phyloP scores from a whole-genome alignment of 2,329 filamentous ascomycete genomes.

The Keithomyces neogunnii region DNA sequence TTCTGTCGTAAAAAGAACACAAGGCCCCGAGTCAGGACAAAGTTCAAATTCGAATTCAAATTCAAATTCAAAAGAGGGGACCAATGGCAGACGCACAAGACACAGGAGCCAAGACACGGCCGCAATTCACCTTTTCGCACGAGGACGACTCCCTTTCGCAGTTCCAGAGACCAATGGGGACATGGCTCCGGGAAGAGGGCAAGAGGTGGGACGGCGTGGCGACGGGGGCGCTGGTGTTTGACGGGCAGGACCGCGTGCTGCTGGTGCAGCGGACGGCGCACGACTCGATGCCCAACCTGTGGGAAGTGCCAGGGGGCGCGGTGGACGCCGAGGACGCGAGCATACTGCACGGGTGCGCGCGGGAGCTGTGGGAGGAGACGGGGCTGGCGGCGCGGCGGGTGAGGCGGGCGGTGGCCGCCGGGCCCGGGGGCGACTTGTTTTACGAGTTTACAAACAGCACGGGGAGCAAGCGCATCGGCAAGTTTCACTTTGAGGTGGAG shows the following conservation, averaged over 20 bases:
- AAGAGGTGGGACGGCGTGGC: slow-evolving; percentile 13
- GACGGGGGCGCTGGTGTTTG: slow-evolving; percentile 19
- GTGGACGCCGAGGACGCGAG: slow-evolving; percentile 27
- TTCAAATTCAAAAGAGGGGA: no score
- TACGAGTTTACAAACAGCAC: slow-evolving; percentile 2
- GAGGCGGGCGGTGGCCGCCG: slow-evolving; percentile 6
- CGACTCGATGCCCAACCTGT: slow-evolving; percentile 28
- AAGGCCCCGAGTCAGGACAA: no score
- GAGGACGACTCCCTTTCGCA: slow-evolving; percentile 2
- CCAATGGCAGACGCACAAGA: background rate
- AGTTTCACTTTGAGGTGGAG: slow-evolving; percentile 11
- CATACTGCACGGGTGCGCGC: slow-evolving; percentile 27
- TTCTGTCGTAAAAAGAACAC: no score
- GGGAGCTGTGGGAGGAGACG: slow-evolving; percentile 35
- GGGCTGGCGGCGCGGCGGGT: slow-evolving; percentile 21
- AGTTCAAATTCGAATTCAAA: no score
- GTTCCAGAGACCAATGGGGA: slow-evolving; percentile 1
- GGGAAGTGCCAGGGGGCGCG: slow-evolving; percentile 36
- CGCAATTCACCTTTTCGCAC: background rate
- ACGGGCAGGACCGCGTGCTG: slow-evolving; percentile 19
- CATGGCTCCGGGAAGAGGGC: slow-evolving; percentile 2
- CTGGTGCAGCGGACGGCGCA: slow-evolving; percentile 30
- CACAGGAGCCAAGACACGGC: background rate
- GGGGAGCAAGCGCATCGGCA: slow-evolving; percentile 1
- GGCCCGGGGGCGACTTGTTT: background rate